Percentiles rank a stretch among this genome's conserved stretches.
Conservation (phyloP, 495 filamentous ascomycete species). For the Xylaria sp. region DNA sequence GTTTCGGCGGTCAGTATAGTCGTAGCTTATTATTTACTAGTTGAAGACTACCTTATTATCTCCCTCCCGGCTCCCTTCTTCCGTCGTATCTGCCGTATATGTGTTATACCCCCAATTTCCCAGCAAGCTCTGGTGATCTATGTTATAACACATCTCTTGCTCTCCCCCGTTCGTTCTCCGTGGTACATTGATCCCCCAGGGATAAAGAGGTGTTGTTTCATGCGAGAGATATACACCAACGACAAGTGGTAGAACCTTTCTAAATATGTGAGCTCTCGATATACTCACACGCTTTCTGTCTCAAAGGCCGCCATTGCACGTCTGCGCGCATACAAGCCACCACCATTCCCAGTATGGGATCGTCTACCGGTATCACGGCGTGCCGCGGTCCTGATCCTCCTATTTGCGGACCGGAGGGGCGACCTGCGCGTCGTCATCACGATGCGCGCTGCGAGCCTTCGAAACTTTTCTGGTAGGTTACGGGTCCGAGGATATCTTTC, state of each 20-base stretch:
- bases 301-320: slow-evolving; percentile 76
- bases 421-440: slow-evolving; percentile 85
- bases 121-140: not conserved
- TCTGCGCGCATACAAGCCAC: slow-evolving; percentile 71
- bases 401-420: slow-evolving; percentile 80
- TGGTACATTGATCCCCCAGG: not conserved
- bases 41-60: not conserved
- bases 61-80: not conserved
- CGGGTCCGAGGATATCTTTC: not conserved
- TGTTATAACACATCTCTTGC: not conserved
- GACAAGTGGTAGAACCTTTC: slow-evolving; percentile 2
- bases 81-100: not conserved
- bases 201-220: not conserved
- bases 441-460: slow-evolving; percentile 78
- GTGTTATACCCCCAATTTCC: not conserved
- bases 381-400: slow-evolving; percentile 83
- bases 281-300: slow-evolving; percentile 36
- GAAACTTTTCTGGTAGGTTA: slow-evolving; percentile 60
- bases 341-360: slow-evolving; percentile 62
- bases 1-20: slow-evolving; percentile 59
- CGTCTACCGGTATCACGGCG: slow-evolving; percentile 71
- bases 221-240: slow-evolving; percentile 22
- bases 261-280: slow-evolving; percentile 8
- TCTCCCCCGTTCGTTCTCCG: not conserved
- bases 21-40: slow-evolving; percentile 8